Evolutionary conservation across 768 basidiomycete genomes (phyloP), one percentile per base, ranked within the genome.

Genomic region (Mycena maculata): DNA sequence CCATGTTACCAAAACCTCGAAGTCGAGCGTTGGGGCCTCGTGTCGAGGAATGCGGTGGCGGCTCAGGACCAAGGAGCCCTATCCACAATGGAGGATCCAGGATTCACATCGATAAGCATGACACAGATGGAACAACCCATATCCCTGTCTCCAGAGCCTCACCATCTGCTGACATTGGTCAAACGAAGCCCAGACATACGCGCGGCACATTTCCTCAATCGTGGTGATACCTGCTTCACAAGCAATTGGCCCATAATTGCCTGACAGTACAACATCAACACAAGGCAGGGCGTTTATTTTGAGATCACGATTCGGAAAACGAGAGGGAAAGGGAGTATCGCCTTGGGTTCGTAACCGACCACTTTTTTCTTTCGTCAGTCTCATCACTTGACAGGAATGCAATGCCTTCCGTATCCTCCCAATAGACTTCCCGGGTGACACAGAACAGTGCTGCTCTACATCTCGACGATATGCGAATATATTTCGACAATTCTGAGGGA

Each of bases 321-420:
- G 59, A 10, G 22, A 1, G 60, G 45, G 2, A 39, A 61, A 1
- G 54, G 38, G 23, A 65, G 48, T 1, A 41, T 65, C 25, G 68
- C 68, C 1, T 25, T 61, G 15, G 68, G 58, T 59, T 16, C 33
- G n/a, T 30, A 60, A 23, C 23, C n/a, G 2, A 47, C 28, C n/a
- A 1, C 44, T 23, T 33, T 16, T 27, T 2, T 2, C 27, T 42
- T 42, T 44, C 12, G 33, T 27, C 6, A 31, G 22, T n/a, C 12
- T 27, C 39, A 49, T 48, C 23, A 9, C 39, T 22, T 22, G 31
- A 38, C 38, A 69, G 68, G 68, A n/a, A 69, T 69, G 63, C 68
- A 69, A 62, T 69, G 59, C 41, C 55, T 69, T 10, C 68, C 68
- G 10, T 69, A 69, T 38, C 68, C 68, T 36, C 59, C 68, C 2